Evolutionary conservation across 805 yeast genomes (phyloP), one percentile per base, ranked within the genome.

Genomic region (Candida stauntonica): DNA sequence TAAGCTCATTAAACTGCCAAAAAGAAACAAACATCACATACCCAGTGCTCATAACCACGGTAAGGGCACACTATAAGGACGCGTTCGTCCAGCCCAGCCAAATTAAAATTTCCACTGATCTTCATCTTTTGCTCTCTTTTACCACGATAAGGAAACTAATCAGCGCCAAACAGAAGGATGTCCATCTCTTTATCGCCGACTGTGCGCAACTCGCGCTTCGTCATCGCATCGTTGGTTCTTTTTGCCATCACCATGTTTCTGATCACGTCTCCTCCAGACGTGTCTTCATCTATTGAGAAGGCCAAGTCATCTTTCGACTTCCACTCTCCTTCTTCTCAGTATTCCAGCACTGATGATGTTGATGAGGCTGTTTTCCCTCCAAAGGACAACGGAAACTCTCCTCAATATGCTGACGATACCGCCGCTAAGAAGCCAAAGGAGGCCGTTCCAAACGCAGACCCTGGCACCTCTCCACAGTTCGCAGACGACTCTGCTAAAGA

Each of bases 241-340:
- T 58, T 79, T 35, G 66, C 70, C 50, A 57, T 80, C 37, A 63
- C 77, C 17, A 60, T 72, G 27, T 67, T 78, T 48, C 62, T 79
- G 36, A 67, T 70, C 36, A 57, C 73, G 3, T 66, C 79, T 2
- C 67, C 71, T 31, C 50, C 58, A 35, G 54, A 66, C 21, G 57
- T 68, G 33, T 53, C 60, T 9, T 45, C 52, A 30, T 54, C 66
- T 5, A 41, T 66, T 13, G 66, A 60, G 41, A 58, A 56, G 39
- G 52, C 52, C 31, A 50, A 49, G 36, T 35, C 51, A 20, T 26
- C 48, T 7, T 26, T 46, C 5, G 44, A 43, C 17, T 42, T 39
- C 35, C 15, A 33, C 16, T 18, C 37, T 9, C n/a, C 8, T 5
- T n/a, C n/a, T n/a, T n/a, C n/a, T n/a, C n/a, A n/a, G n/a, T 7